Conservation (phyloP, 495 filamentous ascomycete genomes). For the Aspergillus cavernicola region DNA sequence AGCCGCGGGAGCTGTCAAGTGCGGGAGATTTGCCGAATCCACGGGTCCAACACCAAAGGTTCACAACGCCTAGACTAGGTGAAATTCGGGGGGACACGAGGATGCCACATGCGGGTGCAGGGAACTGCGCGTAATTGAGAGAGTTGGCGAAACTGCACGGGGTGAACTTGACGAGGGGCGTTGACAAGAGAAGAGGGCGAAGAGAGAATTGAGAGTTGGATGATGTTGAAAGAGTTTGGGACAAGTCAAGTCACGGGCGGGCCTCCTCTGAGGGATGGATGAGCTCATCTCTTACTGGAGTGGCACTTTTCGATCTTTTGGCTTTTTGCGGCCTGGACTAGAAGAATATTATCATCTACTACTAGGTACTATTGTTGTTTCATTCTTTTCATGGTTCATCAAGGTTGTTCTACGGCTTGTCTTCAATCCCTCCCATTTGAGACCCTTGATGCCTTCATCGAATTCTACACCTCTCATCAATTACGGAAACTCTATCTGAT, state of each 20-base stretch:
- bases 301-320: neutral
- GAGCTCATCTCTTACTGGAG: constrained; percentile 9
- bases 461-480: too few species aligned
- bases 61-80: constrained; percentile 14
- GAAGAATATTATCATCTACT: too few species aligned
- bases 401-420: too few species aligned
- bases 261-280: too few species aligned
- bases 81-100: constrained; percentile 11
- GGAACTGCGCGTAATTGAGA: constrained; percentile 11
- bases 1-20: constrained; percentile 36
- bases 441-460: too few species aligned
- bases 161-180: constrained; percentile 8
- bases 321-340: neutral
- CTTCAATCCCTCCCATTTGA: too few species aligned
- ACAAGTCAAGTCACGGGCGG: neutral
- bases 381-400: too few species aligned
- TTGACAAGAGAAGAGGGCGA: constrained; percentile 7
- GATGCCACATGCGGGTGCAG: constrained; percentile 14
- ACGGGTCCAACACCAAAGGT: constrained; percentile 34
- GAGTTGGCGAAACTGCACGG: constrained; percentile 8
- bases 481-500: too few species aligned
- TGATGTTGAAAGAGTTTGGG: too few species aligned
- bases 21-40: constrained; percentile 41
- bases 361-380: too few species aligned
- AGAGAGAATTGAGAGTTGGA: constrained; percentile 1